A percentile compares a stretch with the other conserved stretches of the same genome.
phyloP scores from a whole-genome alignment of 2,329 filamentous ascomycete genomes.

The Sclerotinia glacialis region DNA sequence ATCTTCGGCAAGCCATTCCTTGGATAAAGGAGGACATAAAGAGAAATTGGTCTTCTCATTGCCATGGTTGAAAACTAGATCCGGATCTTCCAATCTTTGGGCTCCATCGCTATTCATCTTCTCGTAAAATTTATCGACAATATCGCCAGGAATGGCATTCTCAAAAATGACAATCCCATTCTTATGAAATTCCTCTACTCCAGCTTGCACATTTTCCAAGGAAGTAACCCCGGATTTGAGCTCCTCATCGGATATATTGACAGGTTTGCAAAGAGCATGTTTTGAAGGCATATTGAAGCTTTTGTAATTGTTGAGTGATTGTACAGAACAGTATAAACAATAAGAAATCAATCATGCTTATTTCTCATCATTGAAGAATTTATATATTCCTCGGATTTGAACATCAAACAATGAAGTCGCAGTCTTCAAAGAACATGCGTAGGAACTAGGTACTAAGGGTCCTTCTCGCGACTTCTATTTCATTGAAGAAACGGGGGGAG shows the following conservation, averaged over 20 bases:
- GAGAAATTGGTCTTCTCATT: conserved; percentile 50
- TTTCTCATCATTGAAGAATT: background rate
- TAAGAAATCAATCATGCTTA: background rate
- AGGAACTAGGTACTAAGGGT: background rate
- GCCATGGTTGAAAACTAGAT: conserved; percentile 37
- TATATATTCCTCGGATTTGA: background rate
- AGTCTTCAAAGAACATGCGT: conserved; percentile 5
- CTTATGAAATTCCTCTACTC: conserved; percentile 16
- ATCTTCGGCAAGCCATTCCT: conserved; percentile 41
- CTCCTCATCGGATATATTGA: conserved; percentile 16
- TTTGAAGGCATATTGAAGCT: background rate
- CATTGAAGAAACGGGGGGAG: background rate
- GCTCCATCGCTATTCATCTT: conserved; percentile 11
- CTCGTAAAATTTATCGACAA: conserved; percentile 13
- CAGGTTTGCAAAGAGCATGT: background rate
- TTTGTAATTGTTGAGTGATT: background rate
- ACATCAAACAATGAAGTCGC: background rate
- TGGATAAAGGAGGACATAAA: conserved; percentile 42
- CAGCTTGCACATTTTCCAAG: conserved; percentile 12
- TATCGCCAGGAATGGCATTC: conserved; percentile 17
- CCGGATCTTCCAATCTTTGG: conserved; percentile 14
- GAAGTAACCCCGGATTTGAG: conserved; percentile 4
- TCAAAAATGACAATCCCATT: conserved; percentile 18
- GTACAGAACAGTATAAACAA: background rate
- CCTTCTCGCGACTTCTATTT: background rate